A percentile compares a stretch with the other conserved stretches of the same genome.
Evolutionary conservation across 139 green algal genomes (phyloP).

Genomic region (Deuterostichococcus epilithicus): DNA sequence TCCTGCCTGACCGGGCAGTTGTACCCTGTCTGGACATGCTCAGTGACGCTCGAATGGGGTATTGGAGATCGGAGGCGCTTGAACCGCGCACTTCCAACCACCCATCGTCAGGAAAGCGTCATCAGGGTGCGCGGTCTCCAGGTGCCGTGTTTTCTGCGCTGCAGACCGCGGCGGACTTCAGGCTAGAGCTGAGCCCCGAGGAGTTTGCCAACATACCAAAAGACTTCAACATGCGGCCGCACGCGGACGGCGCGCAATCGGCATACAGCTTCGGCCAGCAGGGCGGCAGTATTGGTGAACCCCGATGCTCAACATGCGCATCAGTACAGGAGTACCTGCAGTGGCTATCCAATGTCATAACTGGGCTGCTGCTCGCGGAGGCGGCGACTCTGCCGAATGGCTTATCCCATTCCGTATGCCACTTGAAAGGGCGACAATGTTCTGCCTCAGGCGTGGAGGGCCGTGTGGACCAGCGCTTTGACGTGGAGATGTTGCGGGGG

Average conservation of each 20-base stretch:
- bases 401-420: too few relatives aligned
- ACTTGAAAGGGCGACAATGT: not conserved
- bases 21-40: too few relatives aligned
- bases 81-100: too few relatives aligned
- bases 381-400: too few relatives aligned
- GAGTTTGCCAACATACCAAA: not conserved
- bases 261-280: not conserved
- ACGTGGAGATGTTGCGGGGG: not conserved
- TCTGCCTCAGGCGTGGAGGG: not conserved
- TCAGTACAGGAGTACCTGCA: not conserved
- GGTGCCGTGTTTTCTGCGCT: not conserved
- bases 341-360: too few relatives aligned
- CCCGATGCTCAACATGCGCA: too few relatives aligned
- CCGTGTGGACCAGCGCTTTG: slow-evolving; percentile 5
- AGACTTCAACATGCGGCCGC: not conserved
- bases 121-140: too few relatives aligned
- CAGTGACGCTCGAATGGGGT: too few relatives aligned
- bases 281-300: not conserved
- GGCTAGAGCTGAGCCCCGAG: not conserved
- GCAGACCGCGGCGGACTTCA: not conserved
- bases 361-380: too few relatives aligned
- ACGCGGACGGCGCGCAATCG: not conserved
- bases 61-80: too few relatives aligned
- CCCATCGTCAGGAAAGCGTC: too few relatives aligned
- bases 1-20: not conserved